Conservation (phyloP, 352 stramenopile species). For the Pythium monospermum region DNA sequence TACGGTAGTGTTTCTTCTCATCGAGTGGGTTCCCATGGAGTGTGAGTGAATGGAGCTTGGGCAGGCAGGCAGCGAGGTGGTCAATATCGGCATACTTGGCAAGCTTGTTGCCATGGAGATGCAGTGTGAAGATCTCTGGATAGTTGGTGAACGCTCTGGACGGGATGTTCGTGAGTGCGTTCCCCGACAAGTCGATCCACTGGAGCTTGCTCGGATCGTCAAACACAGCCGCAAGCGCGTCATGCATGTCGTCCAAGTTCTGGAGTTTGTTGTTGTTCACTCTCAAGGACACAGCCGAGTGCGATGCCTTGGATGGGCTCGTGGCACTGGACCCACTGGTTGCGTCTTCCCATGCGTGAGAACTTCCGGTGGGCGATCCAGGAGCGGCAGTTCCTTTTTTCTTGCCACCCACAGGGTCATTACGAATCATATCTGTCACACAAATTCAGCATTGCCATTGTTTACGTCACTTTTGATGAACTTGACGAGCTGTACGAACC, state of each 20-base stretch:
- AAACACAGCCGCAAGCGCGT: constrained; percentile 45
- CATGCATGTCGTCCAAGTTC: constrained; percentile 43
- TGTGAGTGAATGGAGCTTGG: constrained; percentile 55
- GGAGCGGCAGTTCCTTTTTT: constrained; percentile 29
- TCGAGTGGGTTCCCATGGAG: constrained; percentile 81
- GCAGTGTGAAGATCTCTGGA: constrained; percentile 50
- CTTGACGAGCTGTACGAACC: constrained; percentile 29
- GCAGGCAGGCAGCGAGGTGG: constrained; percentile 35
- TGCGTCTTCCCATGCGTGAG: background rate
- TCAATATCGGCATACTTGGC: constrained; percentile 61
- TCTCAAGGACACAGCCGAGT: constrained; percentile 34
- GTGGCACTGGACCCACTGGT: background rate
- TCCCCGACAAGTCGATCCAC: constrained; percentile 66
- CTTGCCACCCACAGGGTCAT: constrained; percentile 52
- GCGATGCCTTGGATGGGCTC: background rate
- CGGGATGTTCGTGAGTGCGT: constrained; percentile 33
- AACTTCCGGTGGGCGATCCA: background rate
- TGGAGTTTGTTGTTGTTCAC: constrained; percentile 68
- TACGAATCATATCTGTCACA: constrained; percentile 45
- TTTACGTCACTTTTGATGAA: too few relatives aligned
- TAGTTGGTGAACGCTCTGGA: constrained; percentile 39
- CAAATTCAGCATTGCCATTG: background rate
- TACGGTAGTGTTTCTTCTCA: constrained; percentile 85
- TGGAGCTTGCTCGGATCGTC: constrained; percentile 40
- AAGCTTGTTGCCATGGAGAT: constrained; percentile 73